Percentiles rank a stretch among this genome's conserved stretches.
Evolutionary conservation across 768 basidiomycete species (phyloP).

Genomic region (Amanita inopinata): DNA sequence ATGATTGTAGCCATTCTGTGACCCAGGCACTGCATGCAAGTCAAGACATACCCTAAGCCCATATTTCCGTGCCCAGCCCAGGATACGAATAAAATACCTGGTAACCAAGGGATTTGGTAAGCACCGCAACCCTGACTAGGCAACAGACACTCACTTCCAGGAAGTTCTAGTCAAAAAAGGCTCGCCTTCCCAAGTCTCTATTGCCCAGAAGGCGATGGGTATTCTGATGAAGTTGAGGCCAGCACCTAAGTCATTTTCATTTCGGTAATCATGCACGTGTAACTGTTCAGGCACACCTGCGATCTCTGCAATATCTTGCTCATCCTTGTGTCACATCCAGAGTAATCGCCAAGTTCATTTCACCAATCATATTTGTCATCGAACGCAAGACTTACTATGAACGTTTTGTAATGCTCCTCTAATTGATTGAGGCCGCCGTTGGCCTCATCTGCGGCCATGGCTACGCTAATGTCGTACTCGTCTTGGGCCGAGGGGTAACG

Average conservation of each 20-base stretch:
- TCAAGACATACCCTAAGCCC: constrained; percentile 80
- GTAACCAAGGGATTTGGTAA: not conserved
- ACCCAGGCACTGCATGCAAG: constrained; percentile 71
- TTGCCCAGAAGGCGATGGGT: constrained; percentile 80
- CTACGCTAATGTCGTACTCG: constrained; percentile 57
- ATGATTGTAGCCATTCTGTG: constrained; percentile 66
- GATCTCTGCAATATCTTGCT: constrained; percentile 79
- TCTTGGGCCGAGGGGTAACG: constrained; percentile 47
- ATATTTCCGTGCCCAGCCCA: constrained; percentile 85
- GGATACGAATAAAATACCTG: constrained; percentile 63
- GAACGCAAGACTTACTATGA: constrained; percentile 50
- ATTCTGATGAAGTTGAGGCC: constrained; percentile 80
- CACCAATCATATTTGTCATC: not conserved
- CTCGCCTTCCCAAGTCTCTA: constrained; percentile 65
- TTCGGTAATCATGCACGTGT: not conserved
- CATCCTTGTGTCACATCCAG: constrained; percentile 47
- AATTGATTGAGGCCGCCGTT: constrained; percentile 47
- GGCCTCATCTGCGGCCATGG: constrained; percentile 57
- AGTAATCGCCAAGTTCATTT: constrained; percentile 2
- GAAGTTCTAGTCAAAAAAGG: constrained; percentile 66
- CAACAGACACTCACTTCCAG: constrained; percentile 46
- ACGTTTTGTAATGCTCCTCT: constrained; percentile 72
- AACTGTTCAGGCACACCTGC: constrained; percentile 31
- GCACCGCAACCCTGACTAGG: not conserved
- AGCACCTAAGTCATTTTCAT: constrained; percentile 30